Conservation (phyloP, 169 alveolate genomes). For the Sarcocystis neurona region DNA sequence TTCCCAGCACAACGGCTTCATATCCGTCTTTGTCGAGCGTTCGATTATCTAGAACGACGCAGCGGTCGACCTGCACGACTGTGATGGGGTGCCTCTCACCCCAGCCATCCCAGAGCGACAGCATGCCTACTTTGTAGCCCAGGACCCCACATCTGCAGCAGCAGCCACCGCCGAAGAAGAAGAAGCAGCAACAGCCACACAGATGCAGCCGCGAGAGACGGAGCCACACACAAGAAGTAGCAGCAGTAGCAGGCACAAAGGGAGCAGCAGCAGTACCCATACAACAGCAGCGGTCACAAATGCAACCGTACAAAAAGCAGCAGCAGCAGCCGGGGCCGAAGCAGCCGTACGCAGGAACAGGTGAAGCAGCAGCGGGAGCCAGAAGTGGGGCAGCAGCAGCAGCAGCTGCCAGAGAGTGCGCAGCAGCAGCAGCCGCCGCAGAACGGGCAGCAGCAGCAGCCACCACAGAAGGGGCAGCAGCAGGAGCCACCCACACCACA, state of each 20-base stretch:
- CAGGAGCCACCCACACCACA: background rate
- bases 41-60: constrained; percentile 79
- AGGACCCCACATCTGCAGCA: constrained; percentile 74
- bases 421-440: constrained; percentile 1
- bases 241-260: background rate
- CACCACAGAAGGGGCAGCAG: background rate
- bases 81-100: constrained; percentile 86
- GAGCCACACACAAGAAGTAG: background rate
- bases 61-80: constrained; percentile 81
- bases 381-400: constrained; percentile 20
- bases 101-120: constrained; percentile 89
- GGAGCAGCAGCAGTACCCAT: background rate
- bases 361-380: no score
- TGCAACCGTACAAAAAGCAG: no score
- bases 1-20: constrained; percentile 84
- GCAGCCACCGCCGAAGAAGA: background rate
- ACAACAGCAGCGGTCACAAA: background rate
- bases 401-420: no score
- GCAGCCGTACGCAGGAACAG: no score
- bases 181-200: background rate
- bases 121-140: constrained; percentile 86
- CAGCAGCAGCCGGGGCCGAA: no score
- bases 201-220: background rate
- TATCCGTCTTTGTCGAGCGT: constrained; percentile 83
- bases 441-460: background rate